Evolutionary conservation across 257 asterid species (phyloP).

Genomic region (Prunella vulgaris): DNA sequence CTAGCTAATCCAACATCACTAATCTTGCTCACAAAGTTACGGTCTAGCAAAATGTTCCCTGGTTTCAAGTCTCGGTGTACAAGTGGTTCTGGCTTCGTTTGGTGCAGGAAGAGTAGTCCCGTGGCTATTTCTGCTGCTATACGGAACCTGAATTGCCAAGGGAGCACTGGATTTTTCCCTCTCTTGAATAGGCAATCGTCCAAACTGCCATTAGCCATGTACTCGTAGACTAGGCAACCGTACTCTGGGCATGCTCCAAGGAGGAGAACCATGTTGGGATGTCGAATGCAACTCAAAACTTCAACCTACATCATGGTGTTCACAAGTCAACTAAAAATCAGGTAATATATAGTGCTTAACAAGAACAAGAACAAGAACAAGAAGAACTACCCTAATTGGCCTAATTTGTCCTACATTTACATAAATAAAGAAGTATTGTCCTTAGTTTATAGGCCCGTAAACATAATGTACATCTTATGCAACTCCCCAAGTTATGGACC

Average conservation of each 20-base stretch:
- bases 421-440: too few species aligned
- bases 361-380: too few species aligned
- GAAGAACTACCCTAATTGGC: too few species aligned
- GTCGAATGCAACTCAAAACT: slow-evolving; percentile 84
- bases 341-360: too few species aligned
- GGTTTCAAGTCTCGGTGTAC: slow-evolving; percentile 93
- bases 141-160: slow-evolving; percentile 84
- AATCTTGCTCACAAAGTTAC: slow-evolving; percentile 84
- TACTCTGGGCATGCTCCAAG: slow-evolving; percentile 96
- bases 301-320: slow-evolving; percentile 54
- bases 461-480: too few species aligned
- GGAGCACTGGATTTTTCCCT: slow-evolving; percentile 62
- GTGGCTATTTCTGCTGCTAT: slow-evolving; percentile 93
- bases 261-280: slow-evolving; percentile 97
- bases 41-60: slow-evolving; percentile 79
- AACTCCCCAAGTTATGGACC: too few species aligned
- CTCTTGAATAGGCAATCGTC: slow-evolving; percentile 69
- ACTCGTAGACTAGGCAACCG: slow-evolving; percentile 91
- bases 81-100: slow-evolving; percentile 85
- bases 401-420: too few species aligned
- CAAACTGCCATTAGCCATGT: slow-evolving; percentile 90
- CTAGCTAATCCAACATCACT: slow-evolving; percentile 92
- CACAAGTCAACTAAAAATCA: slow-evolving; percentile 2
- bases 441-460: too few species aligned
- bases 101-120: slow-evolving; percentile 87